Base-by-base conservation (phyloP, 208 protist species). In the Trichomonas gallinae region DNA sequence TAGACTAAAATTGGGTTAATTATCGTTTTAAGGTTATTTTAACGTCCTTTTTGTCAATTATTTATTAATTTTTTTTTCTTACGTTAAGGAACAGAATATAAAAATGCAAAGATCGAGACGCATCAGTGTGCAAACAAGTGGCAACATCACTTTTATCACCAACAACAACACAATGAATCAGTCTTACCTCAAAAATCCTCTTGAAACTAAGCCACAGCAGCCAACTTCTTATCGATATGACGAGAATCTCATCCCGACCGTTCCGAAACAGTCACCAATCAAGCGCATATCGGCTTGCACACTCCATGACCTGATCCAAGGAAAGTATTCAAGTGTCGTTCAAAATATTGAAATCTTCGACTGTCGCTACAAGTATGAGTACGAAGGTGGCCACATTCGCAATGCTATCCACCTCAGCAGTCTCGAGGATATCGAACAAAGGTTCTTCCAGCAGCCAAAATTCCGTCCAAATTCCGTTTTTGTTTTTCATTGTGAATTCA, bases 401-500 rank as follows among this genome's bases (percentile, higher is more conserved):
- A 23, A 26, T 38, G 40, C 87, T 11, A n/a, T 93, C 0, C 42
- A 93, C 31, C 4, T 93, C 26, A 6, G 11, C 3, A 42, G 34
- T 34, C 81, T 40, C 11, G 26, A 42, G 42, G 81, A 85, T 11
- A 42, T 85, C 15, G 26, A 85, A 10, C 26, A n/a, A 13, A 13
- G 11, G 10, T 85, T 85, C 34, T 85, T 85, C 42, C 2, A 17
- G 11, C 58, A 72, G 21, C 34, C 26, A 42, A 40, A 85, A 40
- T 42, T 85, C 26, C 11, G 26, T 40, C 81, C 81, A 85, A 85
- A 85, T 85, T 85, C 81, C 11, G 81, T 85, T 34, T 42, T 85
- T 85, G 31, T 85, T 42, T 89, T 89, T 48, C 83, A 89, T 48
- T 89, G 83, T 89, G 83, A 89, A 89, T 89, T 89, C 48, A 44